Evolutionary conservation across 352 stramenopile species (phyloP).

Genomic region (Globisporangium paddicum): DNA sequence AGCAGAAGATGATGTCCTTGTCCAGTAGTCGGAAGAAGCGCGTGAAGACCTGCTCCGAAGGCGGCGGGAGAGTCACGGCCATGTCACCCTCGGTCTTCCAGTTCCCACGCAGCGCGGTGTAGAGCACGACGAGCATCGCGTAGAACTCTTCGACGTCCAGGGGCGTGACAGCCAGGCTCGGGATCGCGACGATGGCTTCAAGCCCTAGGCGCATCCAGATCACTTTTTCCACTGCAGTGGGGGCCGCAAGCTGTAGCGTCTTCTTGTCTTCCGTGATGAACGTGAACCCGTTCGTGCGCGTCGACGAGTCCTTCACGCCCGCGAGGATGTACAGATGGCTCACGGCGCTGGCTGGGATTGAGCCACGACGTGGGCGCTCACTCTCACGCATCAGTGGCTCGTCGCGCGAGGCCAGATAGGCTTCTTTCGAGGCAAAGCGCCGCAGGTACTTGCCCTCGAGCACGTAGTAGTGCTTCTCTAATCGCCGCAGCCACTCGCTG

Average conservation of each 20-base stretch:
- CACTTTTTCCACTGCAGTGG: constrained; percentile 78
- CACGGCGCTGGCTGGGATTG: constrained; percentile 35
- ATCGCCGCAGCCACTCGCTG: constrained; percentile 76
- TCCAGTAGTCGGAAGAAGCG: constrained; percentile 84
- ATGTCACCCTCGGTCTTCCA: constrained; percentile 86
- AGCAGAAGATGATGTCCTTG: constrained; percentile 85
- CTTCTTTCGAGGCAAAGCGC: constrained; percentile 80
- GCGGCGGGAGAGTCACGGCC: constrained; percentile 80
- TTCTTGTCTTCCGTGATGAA: constrained; percentile 88
- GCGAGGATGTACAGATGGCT: constrained; percentile 79
- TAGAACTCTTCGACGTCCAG: constrained; percentile 90
- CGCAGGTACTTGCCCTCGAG: constrained; percentile 81
- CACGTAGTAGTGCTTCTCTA: constrained; percentile 87
- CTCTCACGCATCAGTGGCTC: constrained; percentile 58
- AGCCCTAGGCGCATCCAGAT: constrained; percentile 86
- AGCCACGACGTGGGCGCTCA: constrained; percentile 35
- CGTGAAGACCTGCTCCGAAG: constrained; percentile 84
- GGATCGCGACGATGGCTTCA: constrained; percentile 82
- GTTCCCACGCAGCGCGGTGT: constrained; percentile 70
- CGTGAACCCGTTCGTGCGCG: constrained; percentile 76
- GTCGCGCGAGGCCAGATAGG: constrained; percentile 72
- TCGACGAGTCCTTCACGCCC: constrained; percentile 82
- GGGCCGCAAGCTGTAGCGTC: constrained; percentile 68
- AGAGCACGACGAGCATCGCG: constrained; percentile 85
- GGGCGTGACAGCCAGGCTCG: constrained; percentile 68